Evolutionary conservation across 305 asterid species (phyloP), one percentile per base, ranked within the genome.

Genomic region (Fraxinus sp.): DNA sequence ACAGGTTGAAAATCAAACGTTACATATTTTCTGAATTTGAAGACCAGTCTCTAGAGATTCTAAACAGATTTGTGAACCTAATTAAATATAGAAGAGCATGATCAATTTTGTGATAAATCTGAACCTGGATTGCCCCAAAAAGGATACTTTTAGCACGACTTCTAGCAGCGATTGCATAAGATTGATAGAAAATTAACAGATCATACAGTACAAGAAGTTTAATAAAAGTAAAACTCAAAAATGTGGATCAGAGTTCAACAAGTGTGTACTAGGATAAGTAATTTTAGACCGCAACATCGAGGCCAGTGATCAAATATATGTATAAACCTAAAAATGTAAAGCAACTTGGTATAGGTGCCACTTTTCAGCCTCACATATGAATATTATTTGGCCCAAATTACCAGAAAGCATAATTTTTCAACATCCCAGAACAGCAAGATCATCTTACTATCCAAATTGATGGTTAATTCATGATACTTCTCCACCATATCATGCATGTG

Each of bases 1-100:
- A 35, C 30, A 76, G 39, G 83, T 72, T 82, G 79, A 77, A 37
- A 82, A 80, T 55, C 28, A 75, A 84, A 74, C 82, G 79, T 49
- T 35, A 14, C 24, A 77, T 77, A 77, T 20, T 14, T 70, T 79
- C 13, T 75, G 36, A 64, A 66, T 66, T 78, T 62, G 33, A 66
- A 32, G 79, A 77, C 37, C 64, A 5, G 80, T 7, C 70, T 59
- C 16, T 59, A 46, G 52, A 77, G 30, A 80, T 11, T 43, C 77
- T 68, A 33, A 20, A 41, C 18, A 71, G 43, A 71, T 14, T 71
- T 71, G 37, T 14, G 22, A 71, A 30, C 77, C 43, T 77, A 77
- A 7, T 37, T 18, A 18, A 14, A 20, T 35, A 75, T 33, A 22
- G 7, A 75, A 14, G 62, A 81, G 14, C 75, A 36, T 14, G 64